Percentiles rank a stretch among this genome's conserved stretches.
These are phyloP conservation scores for Diutina siamensis DNA, from an alignment of 1,139 yeast genomes.

Conservation along the genomic window DNA sequence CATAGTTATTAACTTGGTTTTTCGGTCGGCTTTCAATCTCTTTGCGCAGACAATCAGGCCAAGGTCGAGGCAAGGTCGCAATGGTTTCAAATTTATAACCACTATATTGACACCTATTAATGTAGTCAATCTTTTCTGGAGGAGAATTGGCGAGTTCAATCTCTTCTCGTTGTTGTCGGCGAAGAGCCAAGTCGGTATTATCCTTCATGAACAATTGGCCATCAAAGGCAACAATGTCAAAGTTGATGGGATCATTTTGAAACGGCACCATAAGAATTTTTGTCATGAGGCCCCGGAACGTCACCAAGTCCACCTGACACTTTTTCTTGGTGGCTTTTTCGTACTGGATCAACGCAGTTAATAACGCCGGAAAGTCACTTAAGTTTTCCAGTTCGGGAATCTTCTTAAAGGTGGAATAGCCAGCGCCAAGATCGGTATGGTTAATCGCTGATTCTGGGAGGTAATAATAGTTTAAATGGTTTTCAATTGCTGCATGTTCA, in stretches of 20 bases:
- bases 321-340: constrained; percentile 41
- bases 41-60: constrained; percentile 56
- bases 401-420: constrained; percentile 45
- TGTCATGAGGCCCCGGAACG: constrained; percentile 79
- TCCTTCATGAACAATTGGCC: constrained; percentile 78
- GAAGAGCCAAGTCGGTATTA: constrained; percentile 33
- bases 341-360: constrained; percentile 40
- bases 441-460: constrained; percentile 59
- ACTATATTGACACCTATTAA: constrained; percentile 40
- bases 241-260: constrained; percentile 43
- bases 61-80: constrained; percentile 66
- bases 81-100: constrained; percentile 81
- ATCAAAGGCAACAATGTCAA: constrained; percentile 56
- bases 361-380: constrained; percentile 47
- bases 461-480: constrained; percentile 51
- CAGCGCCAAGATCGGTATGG: constrained; percentile 47
- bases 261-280: constrained; percentile 54
- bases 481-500: constrained; percentile 33
- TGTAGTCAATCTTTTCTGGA: constrained; percentile 25
- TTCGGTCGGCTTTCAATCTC: constrained; percentile 55
- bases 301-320: constrained; percentile 52
- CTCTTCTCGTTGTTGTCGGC: constrained; percentile 17
- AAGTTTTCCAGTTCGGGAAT: constrained; percentile 41
- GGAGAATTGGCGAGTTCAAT: constrained; percentile 13
- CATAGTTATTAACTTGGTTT: constrained; percentile 52